Conservation (phyloP, 179 eudicot genomes). For the Corrigiola litoralis region DNA sequence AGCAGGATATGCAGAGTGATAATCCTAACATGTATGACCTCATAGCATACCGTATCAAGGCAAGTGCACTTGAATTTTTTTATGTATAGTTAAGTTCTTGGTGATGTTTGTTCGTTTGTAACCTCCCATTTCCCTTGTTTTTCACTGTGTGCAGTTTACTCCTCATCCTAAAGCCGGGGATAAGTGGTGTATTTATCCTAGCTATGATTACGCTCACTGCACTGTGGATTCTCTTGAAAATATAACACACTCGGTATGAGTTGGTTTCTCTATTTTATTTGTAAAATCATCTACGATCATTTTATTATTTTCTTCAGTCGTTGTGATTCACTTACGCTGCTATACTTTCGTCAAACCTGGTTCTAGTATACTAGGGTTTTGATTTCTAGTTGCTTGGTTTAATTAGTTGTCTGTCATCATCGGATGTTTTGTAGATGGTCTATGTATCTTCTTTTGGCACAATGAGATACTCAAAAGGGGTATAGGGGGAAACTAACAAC, state of each 20-base stretch:
- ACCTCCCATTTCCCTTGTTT: constrained; percentile 1
- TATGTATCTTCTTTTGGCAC: neutral
- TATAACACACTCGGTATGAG: constrained; percentile 90
- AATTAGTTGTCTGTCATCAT: neutral
- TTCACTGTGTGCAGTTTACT: constrained; percentile 54
- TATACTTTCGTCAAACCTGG: neutral
- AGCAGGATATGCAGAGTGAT: constrained; percentile 94
- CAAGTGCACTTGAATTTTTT: constrained; percentile 23
- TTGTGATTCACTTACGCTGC: neutral
- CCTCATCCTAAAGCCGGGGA: constrained; percentile 99
- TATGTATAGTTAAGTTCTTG: neutral
- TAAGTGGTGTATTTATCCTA: constrained; percentile 95
- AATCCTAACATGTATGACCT: constrained; percentile 93
- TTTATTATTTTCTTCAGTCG: neutral
- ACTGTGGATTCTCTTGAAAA: constrained; percentile 93
- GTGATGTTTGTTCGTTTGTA: neutral
- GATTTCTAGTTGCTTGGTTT: neutral
- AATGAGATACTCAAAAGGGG: too few relatives aligned
- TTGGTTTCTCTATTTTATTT: constrained; percentile 3
- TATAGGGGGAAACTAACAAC: too few relatives aligned
- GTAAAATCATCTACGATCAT: neutral
- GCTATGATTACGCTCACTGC: constrained; percentile 92
- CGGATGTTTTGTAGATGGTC: neutral
- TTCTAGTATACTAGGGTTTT: neutral
- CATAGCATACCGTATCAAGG: constrained; percentile 97